Base-by-base conservation (phyloP, 306 rosid genomes). In the Glycine soja region DNA sequence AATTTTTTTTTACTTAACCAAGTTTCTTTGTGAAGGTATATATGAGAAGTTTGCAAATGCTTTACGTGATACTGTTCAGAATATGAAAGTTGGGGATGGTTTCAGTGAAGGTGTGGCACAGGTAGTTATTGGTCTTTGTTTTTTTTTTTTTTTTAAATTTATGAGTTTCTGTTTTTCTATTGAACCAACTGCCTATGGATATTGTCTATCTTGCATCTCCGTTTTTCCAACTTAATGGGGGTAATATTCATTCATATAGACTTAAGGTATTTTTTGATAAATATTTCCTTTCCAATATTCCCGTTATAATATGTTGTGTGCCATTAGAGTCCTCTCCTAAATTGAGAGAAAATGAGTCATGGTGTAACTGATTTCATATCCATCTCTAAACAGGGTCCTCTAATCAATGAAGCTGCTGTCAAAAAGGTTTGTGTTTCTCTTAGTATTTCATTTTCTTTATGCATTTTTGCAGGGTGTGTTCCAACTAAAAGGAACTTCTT, bases 381-480 rank as follows among this genome's bases (percentile, higher is more conserved):
- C 16, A 69, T 87, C 78, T 86, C 72, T 80, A 59, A 86, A 79
- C 88, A 95, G 98, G 99, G 99, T 57, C 99, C 99, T 82, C 86
- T 95, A 69, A 95, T 95, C 82, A 95, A 95, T 82, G 99, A 95
- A 87, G 98, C 99, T 81, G 99, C 99, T 45, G 97, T 95, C 0
- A 51, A 88, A 69, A 95, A 95, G 99, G 99, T 95, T 78, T 72
- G 82, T 83, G 71, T 81, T 54, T 58, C 78, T 75, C 54, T 50
- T 57, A n/a, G 59, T 77, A 75, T 74, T 78, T 73, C 54, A 45
- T 50, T 70, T 79, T 84, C 47, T 71, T 43, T 66, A 14, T 72
- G 76, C 78, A 15, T 58, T 34, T 18, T 48, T 74, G 43, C 24
- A 9, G 61, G 80, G 47, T 74, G 46, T 64, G 79, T 38, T 74